Conservation (phyloP, 306 rosid genomes). For the Acacia melanoxylon region DNA sequence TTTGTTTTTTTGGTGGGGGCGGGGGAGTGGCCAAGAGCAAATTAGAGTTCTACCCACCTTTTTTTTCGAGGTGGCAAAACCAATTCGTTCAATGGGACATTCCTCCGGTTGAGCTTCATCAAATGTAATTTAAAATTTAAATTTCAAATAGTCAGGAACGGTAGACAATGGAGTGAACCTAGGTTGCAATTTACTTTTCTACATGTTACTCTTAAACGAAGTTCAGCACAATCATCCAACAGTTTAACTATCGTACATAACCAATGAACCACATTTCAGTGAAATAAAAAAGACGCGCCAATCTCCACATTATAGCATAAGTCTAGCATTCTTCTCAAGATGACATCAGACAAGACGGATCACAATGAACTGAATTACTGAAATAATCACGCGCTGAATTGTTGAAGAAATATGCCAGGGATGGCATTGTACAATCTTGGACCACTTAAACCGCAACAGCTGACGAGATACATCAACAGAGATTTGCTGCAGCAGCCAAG, state of each 20-base stretch:
- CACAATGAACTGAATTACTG: background rate
- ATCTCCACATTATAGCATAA: background rate
- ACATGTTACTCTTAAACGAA: no score
- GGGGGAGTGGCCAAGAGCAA: background rate
- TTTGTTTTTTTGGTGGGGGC: background rate
- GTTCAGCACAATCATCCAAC: background rate
- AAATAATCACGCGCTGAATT: background rate
- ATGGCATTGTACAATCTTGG: background rate
- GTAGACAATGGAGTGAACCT: no score
- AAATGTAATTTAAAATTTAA: background rate
- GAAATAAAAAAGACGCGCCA: background rate
- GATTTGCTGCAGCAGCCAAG: background rate
- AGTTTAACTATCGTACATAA: background rate
- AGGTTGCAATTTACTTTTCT: background rate
- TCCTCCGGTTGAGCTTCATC: no score
- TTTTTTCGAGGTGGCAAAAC: no score
- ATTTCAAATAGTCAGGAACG: background rate
- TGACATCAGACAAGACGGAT: background rate
- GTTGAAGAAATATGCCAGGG: background rate
- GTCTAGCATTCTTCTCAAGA: background rate
- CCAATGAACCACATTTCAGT: background rate
- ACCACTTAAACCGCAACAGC: background rate
- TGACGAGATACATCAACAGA: background rate
- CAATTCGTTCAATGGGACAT: no score
- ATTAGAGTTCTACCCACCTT: background rate